Conservation (phyloP, 345 rosid species). For the Gossypium herbaceum region DNA sequence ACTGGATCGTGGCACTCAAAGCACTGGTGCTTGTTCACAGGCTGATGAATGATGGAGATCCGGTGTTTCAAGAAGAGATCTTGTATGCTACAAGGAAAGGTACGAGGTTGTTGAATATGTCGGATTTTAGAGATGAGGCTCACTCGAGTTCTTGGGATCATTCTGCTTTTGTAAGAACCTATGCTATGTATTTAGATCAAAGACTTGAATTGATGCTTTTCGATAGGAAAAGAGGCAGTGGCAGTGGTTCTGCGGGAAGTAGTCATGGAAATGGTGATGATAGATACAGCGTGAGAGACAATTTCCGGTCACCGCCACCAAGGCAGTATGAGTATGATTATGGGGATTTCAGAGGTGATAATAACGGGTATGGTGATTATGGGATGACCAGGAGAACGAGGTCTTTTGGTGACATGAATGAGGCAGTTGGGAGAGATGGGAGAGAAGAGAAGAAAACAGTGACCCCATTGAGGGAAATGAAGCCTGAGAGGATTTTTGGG, state of each 20-base stretch:
- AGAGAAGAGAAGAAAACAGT: slow-evolving; percentile 34
- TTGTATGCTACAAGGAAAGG: slow-evolving; percentile 66
- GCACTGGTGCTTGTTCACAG: slow-evolving; percentile 69
- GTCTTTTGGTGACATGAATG: slow-evolving; percentile 69
- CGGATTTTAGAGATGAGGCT: slow-evolving; percentile 74
- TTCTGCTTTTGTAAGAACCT: slow-evolving; percentile 68
- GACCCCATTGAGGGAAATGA: slow-evolving; percentile 76
- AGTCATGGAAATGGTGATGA: slow-evolving; percentile 21
- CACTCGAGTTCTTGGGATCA: slow-evolving; percentile 87
- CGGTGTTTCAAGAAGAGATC: slow-evolving; percentile 72
- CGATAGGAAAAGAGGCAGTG: slow-evolving; percentile 34
- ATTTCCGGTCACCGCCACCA: slow-evolving; percentile 72
- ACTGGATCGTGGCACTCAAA: slow-evolving; percentile 89
- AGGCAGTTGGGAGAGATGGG: slow-evolving; percentile 36
- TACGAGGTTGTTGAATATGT: slow-evolving; percentile 76
- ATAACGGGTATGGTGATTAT: slow-evolving; percentile 26
- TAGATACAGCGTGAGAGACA: slow-evolving; percentile 32
- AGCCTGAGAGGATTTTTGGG: slow-evolving; percentile 67
- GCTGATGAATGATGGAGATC: slow-evolving; percentile 66
- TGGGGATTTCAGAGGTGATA: slow-evolving; percentile 37
- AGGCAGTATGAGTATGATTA: slow-evolving; percentile 54
- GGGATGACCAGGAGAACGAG: slow-evolving; percentile 56
- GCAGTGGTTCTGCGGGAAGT: slow-evolving; percentile 18
- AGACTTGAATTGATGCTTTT: slow-evolving; percentile 59
- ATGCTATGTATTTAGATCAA: slow-evolving; percentile 73